Base-by-base conservation (phyloP, 176 grass and related monocot genomes). In the Oryza meyeriana region DNA sequence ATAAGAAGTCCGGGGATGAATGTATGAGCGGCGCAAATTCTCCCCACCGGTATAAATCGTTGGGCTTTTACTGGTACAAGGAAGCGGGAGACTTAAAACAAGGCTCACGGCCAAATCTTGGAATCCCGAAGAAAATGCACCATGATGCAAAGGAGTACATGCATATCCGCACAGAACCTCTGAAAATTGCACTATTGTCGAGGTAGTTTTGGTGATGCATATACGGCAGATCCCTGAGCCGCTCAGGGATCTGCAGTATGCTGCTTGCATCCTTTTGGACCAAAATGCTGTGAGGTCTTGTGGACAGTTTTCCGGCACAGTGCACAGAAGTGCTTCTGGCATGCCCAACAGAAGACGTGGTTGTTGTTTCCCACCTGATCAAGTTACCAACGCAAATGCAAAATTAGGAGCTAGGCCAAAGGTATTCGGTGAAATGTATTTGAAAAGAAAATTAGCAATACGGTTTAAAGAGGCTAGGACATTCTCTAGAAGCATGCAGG, bases 181-280 rank as follows among this genome's bases (percentile, higher is more conserved):
- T 27, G 67, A 20, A 73, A 74, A 67, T 13, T 47, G 71, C 6
- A 33, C 47, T 68, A 64, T 29, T 5, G 12, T 66, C 48, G 12
- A 26, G 36, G 45, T 48, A 58, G 2, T 58, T 22, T 58, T 58
- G n/a, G 31, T 27, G 63, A 24, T 72, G 69, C 3, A 10, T 71
- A 76, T 40, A 76, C 27, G 55, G 72, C 72, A 63, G 67, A 35
- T 28, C 63, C 69, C n/a, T 36, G 4, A 36, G n/a, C n/a, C n/a
- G n/a, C n/a, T 85, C 77, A 88, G 22, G 81, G 81, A 79, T 94
- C 92, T 41, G 72, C 67, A 9, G 92, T 80, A 81, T 94, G 92
- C 48, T 94, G 92, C 62, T 94, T 94, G 89, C 89, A 94, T 62
- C 92, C 84, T 86, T 79, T 94, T 26, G 89, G 92, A 6, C 92